phyloP scores from a whole-genome alignment of 257 asterid species.

The Penstemon newberryi region DNA sequence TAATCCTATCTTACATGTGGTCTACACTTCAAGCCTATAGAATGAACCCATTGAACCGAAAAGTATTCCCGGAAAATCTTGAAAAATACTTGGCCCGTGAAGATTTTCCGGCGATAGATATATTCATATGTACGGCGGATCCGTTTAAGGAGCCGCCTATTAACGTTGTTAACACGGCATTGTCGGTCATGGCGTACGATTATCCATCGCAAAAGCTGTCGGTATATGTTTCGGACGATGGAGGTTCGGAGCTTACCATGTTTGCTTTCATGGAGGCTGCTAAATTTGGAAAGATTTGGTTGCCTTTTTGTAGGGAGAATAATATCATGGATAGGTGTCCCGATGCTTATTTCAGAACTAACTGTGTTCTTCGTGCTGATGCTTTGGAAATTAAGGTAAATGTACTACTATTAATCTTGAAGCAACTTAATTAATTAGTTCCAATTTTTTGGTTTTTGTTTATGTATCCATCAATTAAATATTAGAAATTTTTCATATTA shows the following conservation, averaged over 20 bases:
- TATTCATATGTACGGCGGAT: slow-evolving; percentile 81
- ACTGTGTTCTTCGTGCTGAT: slow-evolving; percentile 20
- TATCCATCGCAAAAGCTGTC: slow-evolving; percentile 71
- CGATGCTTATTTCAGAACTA: slow-evolving; percentile 48
- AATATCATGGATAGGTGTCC: slow-evolving; percentile 56
- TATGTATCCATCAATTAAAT: not conserved
- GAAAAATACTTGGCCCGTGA: slow-evolving; percentile 16
- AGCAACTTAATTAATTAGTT: not conserved
- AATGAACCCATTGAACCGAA: slow-evolving; percentile 58
- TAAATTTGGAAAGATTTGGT: slow-evolving; percentile 58
- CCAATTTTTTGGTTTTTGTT: not conserved
- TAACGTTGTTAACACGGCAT: slow-evolving; percentile 63
- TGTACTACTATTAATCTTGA: too few relatives aligned
- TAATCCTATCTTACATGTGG: slow-evolving; percentile 68
- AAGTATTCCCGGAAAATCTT: slow-evolving; percentile 43
- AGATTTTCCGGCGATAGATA: slow-evolving; percentile 56
- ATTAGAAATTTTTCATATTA: too few relatives aligned
- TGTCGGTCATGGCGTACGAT: slow-evolving; percentile 76
- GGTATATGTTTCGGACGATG: slow-evolving; percentile 76
- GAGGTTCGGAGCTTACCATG: slow-evolving; percentile 69
- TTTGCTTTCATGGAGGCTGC: slow-evolving; percentile 84
- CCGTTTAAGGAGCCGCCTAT: slow-evolving; percentile 73
- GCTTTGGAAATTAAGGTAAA: slow-evolving; percentile 53
- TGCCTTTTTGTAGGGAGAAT: slow-evolving; percentile 68
- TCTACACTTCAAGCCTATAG: slow-evolving; percentile 50